Evolutionary conservation across 129 eudicot genomes (phyloP), one percentile per base, ranked within the genome.

Genomic region (Flaveria ramosissima): DNA sequence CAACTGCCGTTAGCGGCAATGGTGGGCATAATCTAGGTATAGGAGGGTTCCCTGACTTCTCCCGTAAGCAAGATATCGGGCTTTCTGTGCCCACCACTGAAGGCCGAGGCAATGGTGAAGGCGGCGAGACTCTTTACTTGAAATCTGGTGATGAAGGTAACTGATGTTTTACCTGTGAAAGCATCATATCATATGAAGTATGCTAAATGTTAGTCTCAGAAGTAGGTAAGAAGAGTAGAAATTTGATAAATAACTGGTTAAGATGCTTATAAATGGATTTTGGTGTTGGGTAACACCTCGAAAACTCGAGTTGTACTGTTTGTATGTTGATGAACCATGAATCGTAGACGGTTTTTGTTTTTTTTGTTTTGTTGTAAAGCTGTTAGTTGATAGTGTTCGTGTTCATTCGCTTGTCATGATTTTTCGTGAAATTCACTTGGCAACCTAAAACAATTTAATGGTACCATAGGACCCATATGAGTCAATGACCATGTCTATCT

Each of bases 121-220:
- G 88, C 14, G 85, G 95, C 11, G 91, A 84, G 85, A 73, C 80
- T 19, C 87, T 80, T 71, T 87, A 86, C 88, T 73, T 87, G 85
- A 89, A 89, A 74, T 71, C 86, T 32, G 80, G 76, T 27, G 91
- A 86, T 27, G 95, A 82, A 48, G 87, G 91, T 62, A 86, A 84
- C 24, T 89, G 76, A 88, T 27, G 69, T 53, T 24, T 69, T 16
- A 53, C 27, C 39, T 9, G 1, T 36, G 0, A 36, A 36, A 36
- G 7, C 41, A 36, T 36, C 41, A 36, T 36, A 30, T 77, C 19
- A 62, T 75, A 75, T 75, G 45, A 46, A 47, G 36, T 45, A 21
- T 26, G n/a, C 61, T 70, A 26, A 60, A 68, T 69, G 70, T 59
- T 78, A 78, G 82, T 63, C 19, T 71, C 26, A 47, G 72, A 78